These are phyloP conservation scores for Thamnidium elegans DNA, from an alignment of 192 early-diverging fungal genomes.

Conservation along the genomic window DNA sequence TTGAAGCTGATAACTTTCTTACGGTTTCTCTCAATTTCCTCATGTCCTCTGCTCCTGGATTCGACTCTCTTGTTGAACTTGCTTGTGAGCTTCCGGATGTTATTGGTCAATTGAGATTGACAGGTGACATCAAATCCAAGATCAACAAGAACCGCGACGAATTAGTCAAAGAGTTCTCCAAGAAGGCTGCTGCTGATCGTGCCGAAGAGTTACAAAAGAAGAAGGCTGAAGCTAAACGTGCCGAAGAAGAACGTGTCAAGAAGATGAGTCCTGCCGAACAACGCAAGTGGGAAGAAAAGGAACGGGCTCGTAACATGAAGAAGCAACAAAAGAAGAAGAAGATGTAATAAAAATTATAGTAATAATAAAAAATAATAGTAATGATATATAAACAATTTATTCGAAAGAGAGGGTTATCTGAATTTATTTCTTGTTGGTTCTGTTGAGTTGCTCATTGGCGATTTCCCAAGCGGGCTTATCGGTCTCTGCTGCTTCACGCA, in stretches of 20 bases:
- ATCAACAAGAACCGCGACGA: conserved; percentile 62
- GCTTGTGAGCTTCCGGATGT: conserved; percentile 30
- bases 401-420: background rate
- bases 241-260: conserved; percentile 58
- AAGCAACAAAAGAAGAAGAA: conserved; percentile 58
- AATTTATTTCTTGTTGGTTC: background rate
- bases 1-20: conserved; percentile 18
- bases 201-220: conserved; percentile 68
- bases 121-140: conserved; percentile 48
- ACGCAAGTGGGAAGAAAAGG: conserved; percentile 84
- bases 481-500: conserved; percentile 27
- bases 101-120: conserved; percentile 26
- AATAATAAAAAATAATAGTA: conserved; percentile 1
- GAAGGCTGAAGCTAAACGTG: conserved; percentile 64
- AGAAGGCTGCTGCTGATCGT: conserved; percentile 60
- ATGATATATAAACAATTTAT: background rate
- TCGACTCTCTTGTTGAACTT: conserved; percentile 31
- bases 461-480: conserved; percentile 32
- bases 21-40: conserved; percentile 4
- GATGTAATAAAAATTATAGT: conserved; percentile 14
- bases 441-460: conserved; percentile 10
- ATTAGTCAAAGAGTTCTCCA: conserved; percentile 60
- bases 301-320: conserved; percentile 69
- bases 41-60: conserved; percentile 15
- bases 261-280: conserved; percentile 76